phyloP scores from a whole-genome alignment of 495 filamentous ascomycete genomes.

The Penicillium turbatum region DNA sequence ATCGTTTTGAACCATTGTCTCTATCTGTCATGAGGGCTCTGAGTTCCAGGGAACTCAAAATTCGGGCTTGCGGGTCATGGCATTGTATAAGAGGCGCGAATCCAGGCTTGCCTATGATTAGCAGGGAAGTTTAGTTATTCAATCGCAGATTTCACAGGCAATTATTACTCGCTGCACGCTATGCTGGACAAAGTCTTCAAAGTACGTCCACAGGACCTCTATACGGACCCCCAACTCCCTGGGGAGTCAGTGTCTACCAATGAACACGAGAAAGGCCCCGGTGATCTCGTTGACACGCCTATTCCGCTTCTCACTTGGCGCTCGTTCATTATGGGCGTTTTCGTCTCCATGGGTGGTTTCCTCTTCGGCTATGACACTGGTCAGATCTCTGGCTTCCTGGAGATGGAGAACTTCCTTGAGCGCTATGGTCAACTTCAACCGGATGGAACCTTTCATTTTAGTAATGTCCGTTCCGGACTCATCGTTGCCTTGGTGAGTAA shows the following conservation, averaged over 20 bases:
- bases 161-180: background rate
- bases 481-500: slow-evolving; percentile 41
- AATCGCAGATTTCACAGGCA: background rate
- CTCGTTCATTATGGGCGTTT: slow-evolving; percentile 43
- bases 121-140: background rate
- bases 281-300: slow-evolving; percentile 28
- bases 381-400: slow-evolving; percentile 52
- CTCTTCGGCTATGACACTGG: slow-evolving; percentile 46
- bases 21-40: background rate
- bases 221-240: slow-evolving; percentile 3
- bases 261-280: slow-evolving; percentile 20
- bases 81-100: slow-evolving; percentile 6
- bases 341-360: slow-evolving; percentile 64
- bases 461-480: slow-evolving; percentile 44
- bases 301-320: slow-evolving; percentile 37
- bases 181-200: slow-evolving; percentile 21
- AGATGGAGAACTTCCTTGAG: slow-evolving; percentile 47
- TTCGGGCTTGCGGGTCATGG: slow-evolving; percentile 1
- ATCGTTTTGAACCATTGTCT: slow-evolving; percentile 14
- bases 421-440: slow-evolving; percentile 32
- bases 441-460: slow-evolving; percentile 34
- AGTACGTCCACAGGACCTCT: slow-evolving; percentile 15
- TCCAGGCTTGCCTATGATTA: background rate
- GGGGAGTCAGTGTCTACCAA: slow-evolving; percentile 22
- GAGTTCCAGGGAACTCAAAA: slow-evolving; percentile 1